Percentiles rank a stretch among this genome's conserved stretches.
Evolutionary conservation across 305 asterid species (phyloP).

Genomic region (Plantago lanceolata): DNA sequence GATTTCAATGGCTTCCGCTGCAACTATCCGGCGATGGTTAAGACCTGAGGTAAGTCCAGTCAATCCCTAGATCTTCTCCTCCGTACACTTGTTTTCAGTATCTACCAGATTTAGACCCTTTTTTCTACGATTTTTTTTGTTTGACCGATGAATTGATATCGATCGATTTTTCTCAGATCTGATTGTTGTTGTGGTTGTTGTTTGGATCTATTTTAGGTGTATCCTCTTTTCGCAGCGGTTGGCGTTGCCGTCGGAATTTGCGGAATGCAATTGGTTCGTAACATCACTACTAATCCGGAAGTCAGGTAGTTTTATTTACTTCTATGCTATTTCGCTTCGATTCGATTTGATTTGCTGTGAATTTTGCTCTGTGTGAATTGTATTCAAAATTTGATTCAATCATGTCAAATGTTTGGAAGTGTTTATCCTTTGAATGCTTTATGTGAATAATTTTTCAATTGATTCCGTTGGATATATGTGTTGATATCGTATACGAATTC

Average conservation of each 20-base stretch:
- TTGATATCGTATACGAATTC: too few species aligned
- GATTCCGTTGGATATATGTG: neutral
- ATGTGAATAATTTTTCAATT: too few species aligned
- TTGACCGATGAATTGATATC: constrained; percentile 1
- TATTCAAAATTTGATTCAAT: neutral
- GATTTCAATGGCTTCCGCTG: constrained; percentile 38
- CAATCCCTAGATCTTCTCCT: constrained; percentile 16
- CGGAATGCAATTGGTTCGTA: constrained; percentile 86
- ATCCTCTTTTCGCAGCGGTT: constrained; percentile 78
- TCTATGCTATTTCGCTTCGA: neutral
- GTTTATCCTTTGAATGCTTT: too few species aligned
- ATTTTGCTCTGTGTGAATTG: neutral
- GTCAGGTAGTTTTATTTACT: constrained; percentile 55
- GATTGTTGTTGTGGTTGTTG: neutral
- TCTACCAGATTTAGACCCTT: neutral
- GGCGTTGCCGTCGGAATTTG: constrained; percentile 89
- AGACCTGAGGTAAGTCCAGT: constrained; percentile 68
- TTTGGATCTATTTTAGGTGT: constrained; percentile 42
- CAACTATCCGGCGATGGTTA: constrained; percentile 67
- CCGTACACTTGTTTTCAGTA: neutral
- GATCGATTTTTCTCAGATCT: constrained; percentile 39
- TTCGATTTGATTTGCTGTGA: neutral
- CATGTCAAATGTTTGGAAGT: too few species aligned
- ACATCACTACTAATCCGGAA: constrained; percentile 72
- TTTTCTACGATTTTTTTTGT: too few species aligned